These are phyloP conservation scores for Fusarium sp. DNA, from an alignment of 2,329 filamentous ascomycete species.

Conservation along the genomic window DNA sequence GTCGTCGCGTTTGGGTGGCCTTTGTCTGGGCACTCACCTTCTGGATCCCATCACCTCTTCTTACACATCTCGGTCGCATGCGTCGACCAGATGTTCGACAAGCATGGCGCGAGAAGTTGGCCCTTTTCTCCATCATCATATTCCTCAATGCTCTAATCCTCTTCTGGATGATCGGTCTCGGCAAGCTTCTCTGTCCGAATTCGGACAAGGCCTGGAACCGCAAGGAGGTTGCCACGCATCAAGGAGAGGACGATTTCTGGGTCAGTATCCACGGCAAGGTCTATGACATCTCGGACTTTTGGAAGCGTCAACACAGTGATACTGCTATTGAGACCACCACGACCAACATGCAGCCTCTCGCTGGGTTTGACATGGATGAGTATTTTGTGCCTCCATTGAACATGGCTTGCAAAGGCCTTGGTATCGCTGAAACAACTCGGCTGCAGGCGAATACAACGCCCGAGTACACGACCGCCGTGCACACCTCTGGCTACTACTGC, in stretches of 20 bases:
- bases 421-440: conserved; percentile 62
- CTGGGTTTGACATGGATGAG: conserved; percentile 76
- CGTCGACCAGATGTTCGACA: conserved; percentile 95
- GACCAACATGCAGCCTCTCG: conserved; percentile 76
- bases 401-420: conserved; percentile 76
- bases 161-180: conserved; percentile 92
- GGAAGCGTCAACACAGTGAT: conserved; percentile 84
- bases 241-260: conserved; percentile 78
- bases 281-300: conserved; percentile 92
- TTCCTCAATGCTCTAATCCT: conserved; percentile 81
- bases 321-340: conserved; percentile 65
- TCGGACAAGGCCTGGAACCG: conserved; percentile 86
- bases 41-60: conserved; percentile 87
- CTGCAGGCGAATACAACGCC: conserved; percentile 72
- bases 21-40: conserved; percentile 89
- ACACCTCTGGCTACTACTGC: conserved; percentile 73
- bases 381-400: conserved; percentile 85
- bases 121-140: conserved; percentile 80
- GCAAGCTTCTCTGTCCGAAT: conserved; percentile 85
- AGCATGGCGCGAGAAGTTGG: conserved; percentile 96
- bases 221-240: conserved; percentile 73
- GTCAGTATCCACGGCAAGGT: conserved; percentile 88
- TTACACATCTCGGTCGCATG: conserved; percentile 87
- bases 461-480: conserved; percentile 63
- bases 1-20: conserved; percentile 78